Base-by-base conservation (phyloP, 495 filamentous ascomycete species). In the Penicillium riverlandense region DNA sequence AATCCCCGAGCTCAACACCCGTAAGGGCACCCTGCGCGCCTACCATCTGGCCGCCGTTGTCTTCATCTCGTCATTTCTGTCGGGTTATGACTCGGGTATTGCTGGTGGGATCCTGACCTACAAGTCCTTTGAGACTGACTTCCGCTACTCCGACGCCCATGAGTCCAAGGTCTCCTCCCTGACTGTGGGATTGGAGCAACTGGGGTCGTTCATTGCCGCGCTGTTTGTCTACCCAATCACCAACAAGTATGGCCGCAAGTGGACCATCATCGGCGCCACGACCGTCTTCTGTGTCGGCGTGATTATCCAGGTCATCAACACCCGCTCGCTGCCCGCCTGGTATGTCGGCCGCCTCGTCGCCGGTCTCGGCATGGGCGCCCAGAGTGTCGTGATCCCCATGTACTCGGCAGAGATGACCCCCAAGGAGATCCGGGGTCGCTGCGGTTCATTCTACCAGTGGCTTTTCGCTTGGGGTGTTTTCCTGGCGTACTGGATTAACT, bases 331-430 rank as follows among this genome's bases (percentile, higher is more conserved):
- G 1, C 49, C 54, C 0, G 53, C 64, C 35, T 77, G 71, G 55
- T 75, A 75, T 39, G 44, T 65, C 0, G 70, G 66, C n/a, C 62
- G 78, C 45, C 59, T 78, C 27, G 59, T 82, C 34, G 66, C 71
- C 15, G 78, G 78, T 14, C 49, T 83, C 15, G 78, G 78, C 0
- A 70, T 81, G 48, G 78, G 78, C 2, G 73, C 67, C 7, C 72
- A 76, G 8, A 72, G 75, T 8, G 74, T 74, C 2, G 70, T 78
- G 22, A 74, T 78, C 0, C 78, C 79, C 6, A 80, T 78, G 52
- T 78, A 74, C 50, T 66, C 68, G 9, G 65, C 71, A 27, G 78
- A 82, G 57, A 79, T 73, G 65, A 74, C 74, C 33, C 75, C 76
- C 1, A 75, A 71, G 43, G 64, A 75, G 10, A 70, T 78, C 39